These are phyloP conservation scores for Leishmania tarentolae DNA, from an alignment of 208 protist species.

Conservation along the genomic window DNA sequence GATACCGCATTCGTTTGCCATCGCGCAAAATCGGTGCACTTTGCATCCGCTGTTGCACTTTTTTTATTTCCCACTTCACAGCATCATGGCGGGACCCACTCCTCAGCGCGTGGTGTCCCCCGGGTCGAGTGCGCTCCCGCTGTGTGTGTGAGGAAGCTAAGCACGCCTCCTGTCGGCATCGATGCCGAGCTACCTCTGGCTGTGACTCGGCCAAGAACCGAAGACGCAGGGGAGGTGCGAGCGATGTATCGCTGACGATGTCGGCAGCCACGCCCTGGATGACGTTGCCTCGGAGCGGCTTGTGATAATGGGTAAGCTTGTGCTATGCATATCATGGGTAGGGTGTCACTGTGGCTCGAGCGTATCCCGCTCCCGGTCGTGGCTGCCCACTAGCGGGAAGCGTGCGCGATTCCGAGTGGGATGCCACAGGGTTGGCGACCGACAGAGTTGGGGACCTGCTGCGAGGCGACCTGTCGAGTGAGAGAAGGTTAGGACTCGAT, in stretches of 20 bases:
- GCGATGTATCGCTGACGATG: background rate
- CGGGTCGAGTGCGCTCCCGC: background rate
- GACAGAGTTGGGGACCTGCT: background rate
- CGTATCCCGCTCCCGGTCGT: background rate
- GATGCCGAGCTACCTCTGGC: background rate
- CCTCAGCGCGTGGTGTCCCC: background rate
- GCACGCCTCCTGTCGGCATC: background rate
- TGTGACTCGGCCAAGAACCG: background rate
- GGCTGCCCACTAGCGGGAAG: background rate
- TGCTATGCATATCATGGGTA: background rate
- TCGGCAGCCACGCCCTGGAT: background rate
- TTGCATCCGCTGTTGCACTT: background rate
- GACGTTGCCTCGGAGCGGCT: background rate
- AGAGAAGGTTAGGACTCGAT: background rate
- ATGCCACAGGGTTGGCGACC: background rate
- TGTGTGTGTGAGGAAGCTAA: background rate
- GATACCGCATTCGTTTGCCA: background rate
- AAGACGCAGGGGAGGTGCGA: background rate
- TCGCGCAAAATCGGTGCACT: background rate
- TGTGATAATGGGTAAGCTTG: background rate
- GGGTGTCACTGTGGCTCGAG: background rate
- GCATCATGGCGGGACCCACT: background rate
- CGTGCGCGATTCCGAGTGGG: background rate
- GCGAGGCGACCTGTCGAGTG: no score
- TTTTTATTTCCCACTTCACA: no score